Base-by-base conservation (phyloP, 495 filamentous ascomycete species). In the Xanthoparmelia taractica region DNA sequence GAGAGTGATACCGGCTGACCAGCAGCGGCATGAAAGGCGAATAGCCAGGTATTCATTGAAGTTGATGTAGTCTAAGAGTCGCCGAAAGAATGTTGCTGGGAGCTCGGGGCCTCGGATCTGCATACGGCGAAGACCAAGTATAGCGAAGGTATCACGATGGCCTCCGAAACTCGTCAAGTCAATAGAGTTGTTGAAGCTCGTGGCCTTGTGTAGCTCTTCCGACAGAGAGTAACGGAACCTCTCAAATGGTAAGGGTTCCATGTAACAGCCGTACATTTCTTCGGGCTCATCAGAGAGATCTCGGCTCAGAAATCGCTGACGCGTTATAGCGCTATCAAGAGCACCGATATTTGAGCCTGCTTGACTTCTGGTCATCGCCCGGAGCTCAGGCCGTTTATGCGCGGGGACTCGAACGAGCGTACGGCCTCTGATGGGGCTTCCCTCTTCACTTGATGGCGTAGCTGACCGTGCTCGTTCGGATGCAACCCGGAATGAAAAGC, bases 21-120 rank as follows among this genome's bases (percentile, higher is more conserved):
- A 74, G 31, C 60, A 67, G 36, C 72, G 73, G 64, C 72, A 76
- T 8, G 73, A 69, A 40, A 73, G 58, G 45, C 73, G 66, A 47
- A 76, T 11, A 18, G 72, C 58, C 58, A 65, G 61, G 57, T 66
- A 65, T 34, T 67, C 64, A 12, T 70, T 27, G 58, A 52, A 59
- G 50, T 68, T 59, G 10, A 75, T 54, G 57, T 72, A 68, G 6
- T 45, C 55, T 11, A 67, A 18, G 15, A 69, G 40, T 10, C 59
- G 65, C 36, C 29, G 55, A 34, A 58, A 73, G 64, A 64, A 65
- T 11, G 33, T 13, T 15, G 58, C 36, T 7, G 67, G 67, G n/a
- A 69, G 57, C 18, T 63, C 54, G 0, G 52, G 23, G 1, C 43
- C 58, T 10, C 45, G 20, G 29, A 29, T 13, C 8, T 61, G 64